Percentiles rank a stretch among this genome's conserved stretches.
phyloP scores from a whole-genome alignment of 495 filamentous ascomycete species.

The Friedmanniomyces endolithicus region DNA sequence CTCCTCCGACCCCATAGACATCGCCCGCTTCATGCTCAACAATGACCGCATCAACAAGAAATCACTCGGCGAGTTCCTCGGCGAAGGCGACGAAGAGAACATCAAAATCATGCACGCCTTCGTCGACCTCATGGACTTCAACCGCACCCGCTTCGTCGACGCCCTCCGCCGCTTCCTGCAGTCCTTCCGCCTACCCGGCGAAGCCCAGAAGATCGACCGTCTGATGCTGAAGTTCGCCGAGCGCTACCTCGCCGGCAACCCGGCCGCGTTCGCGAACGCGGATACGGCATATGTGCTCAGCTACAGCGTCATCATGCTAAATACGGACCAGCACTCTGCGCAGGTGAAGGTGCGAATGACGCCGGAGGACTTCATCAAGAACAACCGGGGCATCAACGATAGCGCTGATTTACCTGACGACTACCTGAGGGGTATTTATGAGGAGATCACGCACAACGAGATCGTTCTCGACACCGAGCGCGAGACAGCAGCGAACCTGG shows the following conservation, averaged over 20 bases:
- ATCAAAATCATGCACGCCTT: slow-evolving; percentile 98
- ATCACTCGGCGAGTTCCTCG: slow-evolving; percentile 86
- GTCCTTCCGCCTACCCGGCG: slow-evolving; percentile 86
- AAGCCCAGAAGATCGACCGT: slow-evolving; percentile 98
- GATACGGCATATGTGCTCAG: slow-evolving; percentile 94
- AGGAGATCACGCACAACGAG: slow-evolving; percentile 82
- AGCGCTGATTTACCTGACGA: slow-evolving; percentile 86
- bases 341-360: slow-evolving; percentile 84
- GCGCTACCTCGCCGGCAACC: slow-evolving; percentile 85
- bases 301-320: slow-evolving; percentile 73
- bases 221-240: slow-evolving; percentile 99
- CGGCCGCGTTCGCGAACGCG: slow-evolving; percentile 94
- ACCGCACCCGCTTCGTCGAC: slow-evolving; percentile 86
- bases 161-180: slow-evolving; percentile 83
- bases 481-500: slow-evolving; percentile 66
- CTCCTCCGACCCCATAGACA: slow-evolving; percentile 61
- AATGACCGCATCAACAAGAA: slow-evolving; percentile 75
- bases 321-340: slow-evolving; percentile 72
- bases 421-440: slow-evolving; percentile 77
- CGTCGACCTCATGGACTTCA: slow-evolving; percentile 89
- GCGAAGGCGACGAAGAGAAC: slow-evolving; percentile 82
- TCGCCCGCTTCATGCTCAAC: slow-evolving; percentile 67
- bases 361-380: slow-evolving; percentile 94
- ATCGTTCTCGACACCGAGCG: slow-evolving; percentile 90
- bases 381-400: slow-evolving; percentile 97